These are phyloP conservation scores for Citrullus colocynthis DNA, from an alignment of 306 rosid species.

Conservation along the genomic window DNA sequence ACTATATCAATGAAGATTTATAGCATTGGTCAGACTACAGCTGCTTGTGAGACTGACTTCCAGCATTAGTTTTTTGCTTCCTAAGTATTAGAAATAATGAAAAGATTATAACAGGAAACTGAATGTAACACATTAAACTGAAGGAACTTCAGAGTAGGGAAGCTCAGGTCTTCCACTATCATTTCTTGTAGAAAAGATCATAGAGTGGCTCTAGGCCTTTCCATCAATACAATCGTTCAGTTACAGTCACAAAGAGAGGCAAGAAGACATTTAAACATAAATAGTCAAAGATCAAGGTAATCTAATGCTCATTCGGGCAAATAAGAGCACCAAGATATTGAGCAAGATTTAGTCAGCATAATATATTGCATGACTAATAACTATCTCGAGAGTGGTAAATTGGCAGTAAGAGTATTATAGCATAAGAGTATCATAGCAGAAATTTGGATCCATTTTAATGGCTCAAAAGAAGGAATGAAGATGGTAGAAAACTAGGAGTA, in stretches of 20 bases:
- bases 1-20: not conserved
- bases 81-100: not conserved
- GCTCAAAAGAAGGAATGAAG: not conserved
- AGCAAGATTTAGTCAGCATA: not conserved
- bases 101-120: not conserved
- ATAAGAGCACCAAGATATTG: not conserved
- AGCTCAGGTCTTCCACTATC: not conserved
- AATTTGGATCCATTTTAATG: not conserved
- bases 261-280: not conserved
- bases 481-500: not conserved
- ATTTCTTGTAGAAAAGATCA: not conserved
- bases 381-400: not conserved
- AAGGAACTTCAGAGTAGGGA: not conserved
- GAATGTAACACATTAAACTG: not conserved
- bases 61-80: not conserved
- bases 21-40: not conserved
- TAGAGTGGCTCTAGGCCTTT: not conserved
- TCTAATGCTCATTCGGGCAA: not conserved
- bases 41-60: not conserved
- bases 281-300: not conserved
- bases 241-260: not conserved
- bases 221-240: not conserved
- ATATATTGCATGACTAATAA: not conserved
- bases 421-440: not conserved
- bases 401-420: not conserved